Percentiles rank a stretch among this genome's conserved stretches.
phyloP scores from a whole-genome alignment of 805 yeast species.

The Blastobotrys muscicola region DNA sequence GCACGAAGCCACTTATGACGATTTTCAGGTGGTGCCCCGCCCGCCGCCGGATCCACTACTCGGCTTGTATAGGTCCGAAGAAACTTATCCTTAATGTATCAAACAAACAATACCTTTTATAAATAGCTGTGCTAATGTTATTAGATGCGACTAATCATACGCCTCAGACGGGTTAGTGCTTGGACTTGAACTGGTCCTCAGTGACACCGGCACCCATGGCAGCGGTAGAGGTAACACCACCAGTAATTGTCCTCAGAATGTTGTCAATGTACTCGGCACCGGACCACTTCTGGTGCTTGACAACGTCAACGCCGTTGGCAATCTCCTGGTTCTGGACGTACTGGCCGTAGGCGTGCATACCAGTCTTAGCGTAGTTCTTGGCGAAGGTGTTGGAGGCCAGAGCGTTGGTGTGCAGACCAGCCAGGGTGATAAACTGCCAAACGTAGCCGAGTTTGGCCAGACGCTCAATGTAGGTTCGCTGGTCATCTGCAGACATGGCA shows the following conservation, averaged over 20 bases:
- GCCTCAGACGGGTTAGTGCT: too few relatives aligned
- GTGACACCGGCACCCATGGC: slow-evolving; percentile 99
- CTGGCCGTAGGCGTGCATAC: slow-evolving; percentile 95
- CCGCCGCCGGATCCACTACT: too few relatives aligned
- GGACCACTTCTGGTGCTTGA: slow-evolving; percentile 97
- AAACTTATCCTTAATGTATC: too few relatives aligned
- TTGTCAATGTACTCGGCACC: slow-evolving; percentile 96
- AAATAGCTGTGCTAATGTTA: too few relatives aligned
- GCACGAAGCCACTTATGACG: too few relatives aligned
- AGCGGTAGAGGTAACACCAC: slow-evolving; percentile 91
- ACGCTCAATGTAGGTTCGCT: slow-evolving; percentile 81
- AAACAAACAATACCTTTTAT: too few relatives aligned
- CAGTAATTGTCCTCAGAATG: slow-evolving; percentile 78
- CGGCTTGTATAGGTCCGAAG: too few relatives aligned
- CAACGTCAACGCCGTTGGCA: slow-evolving; percentile 83
- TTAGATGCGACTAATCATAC: too few relatives aligned
- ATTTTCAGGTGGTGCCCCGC: too few relatives aligned
- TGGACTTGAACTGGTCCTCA: slow-evolving; percentile 80
- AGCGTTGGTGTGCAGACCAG: slow-evolving; percentile 94
- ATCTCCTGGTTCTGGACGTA: slow-evolving; percentile 81
- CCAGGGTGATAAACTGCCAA: slow-evolving; percentile 97
- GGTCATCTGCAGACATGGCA: slow-evolving; percentile 82
- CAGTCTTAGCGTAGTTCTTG: slow-evolving; percentile 63
- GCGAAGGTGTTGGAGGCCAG: slow-evolving; percentile 82
- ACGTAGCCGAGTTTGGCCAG: slow-evolving; percentile 84